Conservation (phyloP, 441 rosid species). For the Isatis lusitanica region DNA sequence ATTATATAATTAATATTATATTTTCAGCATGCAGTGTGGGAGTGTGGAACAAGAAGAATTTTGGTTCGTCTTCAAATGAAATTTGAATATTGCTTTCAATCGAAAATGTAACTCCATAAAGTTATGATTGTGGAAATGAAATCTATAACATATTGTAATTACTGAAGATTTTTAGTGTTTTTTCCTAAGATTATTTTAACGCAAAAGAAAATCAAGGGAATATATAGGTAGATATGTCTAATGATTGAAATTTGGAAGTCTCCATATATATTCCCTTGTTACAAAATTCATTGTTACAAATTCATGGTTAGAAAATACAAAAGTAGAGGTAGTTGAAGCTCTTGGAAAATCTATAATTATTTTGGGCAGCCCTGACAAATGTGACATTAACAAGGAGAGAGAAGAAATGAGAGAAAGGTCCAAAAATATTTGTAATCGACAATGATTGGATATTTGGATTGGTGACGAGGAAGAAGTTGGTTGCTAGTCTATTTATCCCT, state of each 20-base stretch:
- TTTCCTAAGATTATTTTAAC: not conserved
- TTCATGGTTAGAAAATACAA: not conserved
- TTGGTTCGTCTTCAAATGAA: too few relatives aligned
- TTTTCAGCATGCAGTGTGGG: too few relatives aligned
- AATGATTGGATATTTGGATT: constrained; percentile 19
- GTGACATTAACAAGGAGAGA: constrained; percentile 1
- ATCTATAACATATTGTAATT: too few relatives aligned
- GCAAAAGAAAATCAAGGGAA: not conserved
- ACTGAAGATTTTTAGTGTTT: not conserved
- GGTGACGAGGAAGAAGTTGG: constrained; percentile 27
- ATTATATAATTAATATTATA: too few relatives aligned
- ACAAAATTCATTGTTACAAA: too few relatives aligned
- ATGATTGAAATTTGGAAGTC: constrained; percentile 32
- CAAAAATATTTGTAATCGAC: constrained; percentile 10
- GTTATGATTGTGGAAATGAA: not conserved
- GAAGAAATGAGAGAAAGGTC: constrained; percentile 24
- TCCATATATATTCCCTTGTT: too few relatives aligned
- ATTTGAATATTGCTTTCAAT: not conserved
- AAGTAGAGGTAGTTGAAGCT: constrained; percentile 17
- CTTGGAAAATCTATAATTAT: not conserved
- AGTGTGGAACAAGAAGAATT: too few relatives aligned
- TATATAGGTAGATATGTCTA: not conserved
- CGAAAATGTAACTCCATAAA: not conserved
- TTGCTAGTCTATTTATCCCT: constrained; percentile 18
- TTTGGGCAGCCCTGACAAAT: constrained; percentile 14